Evolutionary conservation across 257 asterid species (phyloP), one percentile per base, ranked within the genome.

Genomic region (Jacaranda copaia): DNA sequence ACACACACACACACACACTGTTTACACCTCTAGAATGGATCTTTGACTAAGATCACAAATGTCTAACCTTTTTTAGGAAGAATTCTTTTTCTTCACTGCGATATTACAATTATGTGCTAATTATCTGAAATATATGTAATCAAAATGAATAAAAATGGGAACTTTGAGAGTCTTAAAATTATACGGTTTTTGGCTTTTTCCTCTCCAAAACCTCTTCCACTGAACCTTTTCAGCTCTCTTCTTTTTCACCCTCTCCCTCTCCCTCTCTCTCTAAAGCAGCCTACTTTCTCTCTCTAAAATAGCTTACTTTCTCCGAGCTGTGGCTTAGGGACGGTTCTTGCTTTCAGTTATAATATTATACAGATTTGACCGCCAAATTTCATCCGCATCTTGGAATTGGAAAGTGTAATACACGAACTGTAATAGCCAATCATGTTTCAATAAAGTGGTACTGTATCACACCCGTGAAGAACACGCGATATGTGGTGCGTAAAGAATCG

Each of bases 321-420:
- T 25, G 32, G 65, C 78, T 63, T 79, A 36, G 68, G 84, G 90
- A 79, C 77, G 79, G 83, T 82, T 73, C 84, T 84, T 80, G 85
- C 58, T 71, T 79, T 84, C 78, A 75, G 79, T 67, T 76, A 43
- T 64, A 56, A 74, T 42, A 81, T 71, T 68, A 20, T 60, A 75
- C 73, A 13, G 69, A 66, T 78, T 75, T 78, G 86, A 79, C 89
- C 84, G 81, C 84, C 76, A 77, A 72, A 5, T 8, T 13, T 1
- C 68, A 3, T 1, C 25, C 66, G 81, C 42, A 15, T 68, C 76
- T 13, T 83, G 11, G n/a, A 11, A 79, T 60, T 6, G 68, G 89
- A 63, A 86, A 79, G 87, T 88, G 81, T 4, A 0, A 0, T 5
- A 0, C 56, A 85, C 83, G 76, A 59, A 11, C 35, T 12, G 0